Conservation (phyloP, 2,329 filamentous ascomycete genomes). For the Rutstroemia sp. region DNA sequence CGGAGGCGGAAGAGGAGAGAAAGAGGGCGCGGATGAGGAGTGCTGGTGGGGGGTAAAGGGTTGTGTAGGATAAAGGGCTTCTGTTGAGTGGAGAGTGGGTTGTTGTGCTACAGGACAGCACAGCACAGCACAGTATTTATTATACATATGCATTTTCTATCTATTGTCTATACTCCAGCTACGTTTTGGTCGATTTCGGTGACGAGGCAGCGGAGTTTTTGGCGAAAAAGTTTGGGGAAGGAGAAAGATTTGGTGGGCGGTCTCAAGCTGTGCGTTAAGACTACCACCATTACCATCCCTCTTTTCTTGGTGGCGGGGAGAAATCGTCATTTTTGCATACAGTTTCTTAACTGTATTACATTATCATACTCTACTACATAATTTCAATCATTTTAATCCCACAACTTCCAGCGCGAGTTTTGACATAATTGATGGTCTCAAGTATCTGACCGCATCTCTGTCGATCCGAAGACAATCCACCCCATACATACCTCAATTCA, state of each 20-base stretch:
- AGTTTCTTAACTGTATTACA: too few relatives aligned
- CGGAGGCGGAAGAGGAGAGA: constrained; percentile 20
- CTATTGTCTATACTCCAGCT: neutral
- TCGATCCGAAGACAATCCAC: too few relatives aligned
- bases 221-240: neutral
- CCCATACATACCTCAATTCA: too few relatives aligned
- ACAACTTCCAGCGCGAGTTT: too few relatives aligned
- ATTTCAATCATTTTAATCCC: too few relatives aligned
- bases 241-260: neutral
- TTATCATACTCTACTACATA: too few relatives aligned
- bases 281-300: neutral
- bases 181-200: neutral
- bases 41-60: neutral
- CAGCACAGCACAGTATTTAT: neutral
- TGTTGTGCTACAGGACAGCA: too few relatives aligned
- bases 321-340: too few relatives aligned
- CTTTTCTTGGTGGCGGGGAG: neutral
- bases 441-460: too few relatives aligned
- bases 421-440: too few relatives aligned
- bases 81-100: too few relatives aligned
- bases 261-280: neutral
- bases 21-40: constrained; percentile 2
- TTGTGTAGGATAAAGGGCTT: neutral
- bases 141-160: neutral
- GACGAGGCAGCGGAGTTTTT: neutral